These are phyloP conservation scores for Blastocystis sp. DNA, from an alignment of 352 stramenopile genomes.

Conservation along the genomic window DNA sequence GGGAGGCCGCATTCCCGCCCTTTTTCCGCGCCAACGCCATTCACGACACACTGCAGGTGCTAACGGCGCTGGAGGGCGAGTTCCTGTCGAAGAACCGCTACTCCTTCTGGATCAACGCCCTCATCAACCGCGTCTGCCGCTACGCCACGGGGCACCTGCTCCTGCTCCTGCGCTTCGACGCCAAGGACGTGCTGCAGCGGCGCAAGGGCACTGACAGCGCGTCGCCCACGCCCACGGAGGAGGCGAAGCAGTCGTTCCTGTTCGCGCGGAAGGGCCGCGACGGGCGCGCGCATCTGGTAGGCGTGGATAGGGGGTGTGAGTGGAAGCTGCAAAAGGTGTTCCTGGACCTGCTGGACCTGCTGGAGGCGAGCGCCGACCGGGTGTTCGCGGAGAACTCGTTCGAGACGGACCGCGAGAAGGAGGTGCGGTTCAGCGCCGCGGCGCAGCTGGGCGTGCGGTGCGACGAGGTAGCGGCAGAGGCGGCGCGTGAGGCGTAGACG, in stretches of 20 bases:
- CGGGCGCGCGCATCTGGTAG: background rate
- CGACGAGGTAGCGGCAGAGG: background rate
- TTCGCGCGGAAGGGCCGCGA: background rate
- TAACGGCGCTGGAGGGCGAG: slow-evolving; percentile 13
- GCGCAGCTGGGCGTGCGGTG: background rate
- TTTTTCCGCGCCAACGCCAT: slow-evolving; percentile 56
- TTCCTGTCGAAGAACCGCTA: slow-evolving; percentile 1
- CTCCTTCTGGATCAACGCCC: slow-evolving; percentile 43
- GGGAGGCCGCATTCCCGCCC: slow-evolving; percentile 29
- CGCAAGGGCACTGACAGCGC: background rate
- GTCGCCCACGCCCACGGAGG: background rate
- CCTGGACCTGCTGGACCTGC: background rate
- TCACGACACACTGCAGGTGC: background rate
- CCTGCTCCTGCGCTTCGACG: slow-evolving; percentile 18
- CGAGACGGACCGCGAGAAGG: background rate
- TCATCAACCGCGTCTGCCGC: slow-evolving; percentile 26
- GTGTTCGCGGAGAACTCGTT: slow-evolving; percentile 19
- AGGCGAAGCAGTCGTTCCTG: background rate
- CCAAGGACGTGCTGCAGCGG: slow-evolving; percentile 8
- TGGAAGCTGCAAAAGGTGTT: background rate
- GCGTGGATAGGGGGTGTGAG: background rate
- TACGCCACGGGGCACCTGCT: slow-evolving; percentile 3
- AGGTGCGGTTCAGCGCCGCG: background rate
- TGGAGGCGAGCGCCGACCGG: background rate
- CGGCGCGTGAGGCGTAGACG: background rate